Percentiles rank a stretch among this genome's conserved stretches.
phyloP scores from a whole-genome alignment of 2,329 filamentous ascomycete genomes.

The Ophiostoma australiae region DNA sequence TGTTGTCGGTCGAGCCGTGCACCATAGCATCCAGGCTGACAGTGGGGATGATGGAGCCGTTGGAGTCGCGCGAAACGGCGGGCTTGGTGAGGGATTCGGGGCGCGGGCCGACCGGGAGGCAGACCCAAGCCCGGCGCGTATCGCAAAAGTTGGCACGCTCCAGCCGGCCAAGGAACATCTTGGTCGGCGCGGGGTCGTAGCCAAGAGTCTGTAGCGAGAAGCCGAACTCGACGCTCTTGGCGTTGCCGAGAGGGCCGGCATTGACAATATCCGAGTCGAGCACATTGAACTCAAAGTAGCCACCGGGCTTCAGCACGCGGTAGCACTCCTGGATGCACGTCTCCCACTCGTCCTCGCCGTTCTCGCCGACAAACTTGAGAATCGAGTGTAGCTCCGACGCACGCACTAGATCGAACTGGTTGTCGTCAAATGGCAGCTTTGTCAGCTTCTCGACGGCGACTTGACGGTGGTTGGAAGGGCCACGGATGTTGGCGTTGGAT shows the following conservation, averaged over 20 bases:
- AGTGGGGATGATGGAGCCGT: slow-evolving; percentile 41
- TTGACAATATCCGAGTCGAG: slow-evolving; percentile 89
- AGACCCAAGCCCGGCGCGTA: slow-evolving; percentile 81
- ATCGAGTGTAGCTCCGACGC: slow-evolving; percentile 81
- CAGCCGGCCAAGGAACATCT: slow-evolving; percentile 71
- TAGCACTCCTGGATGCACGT: slow-evolving; percentile 78
- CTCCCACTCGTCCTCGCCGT: slow-evolving; percentile 80
- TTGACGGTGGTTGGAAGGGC: slow-evolving; percentile 81
- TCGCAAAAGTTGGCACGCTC: slow-evolving; percentile 70
- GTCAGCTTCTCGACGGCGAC: slow-evolving; percentile 72
- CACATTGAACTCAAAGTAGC: slow-evolving; percentile 84
- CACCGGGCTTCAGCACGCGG: slow-evolving; percentile 87
- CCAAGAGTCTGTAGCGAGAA: slow-evolving; percentile 84
- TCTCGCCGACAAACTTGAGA: slow-evolving; percentile 66
- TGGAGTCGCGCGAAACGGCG: slow-evolving; percentile 33
- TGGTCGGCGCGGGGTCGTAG: slow-evolving; percentile 81
- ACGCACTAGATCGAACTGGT: slow-evolving; percentile 87
- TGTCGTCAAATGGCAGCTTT: slow-evolving; percentile 76
- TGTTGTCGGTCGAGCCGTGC: slow-evolving; percentile 63
- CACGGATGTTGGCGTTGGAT: slow-evolving; percentile 70
- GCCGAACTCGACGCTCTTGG: slow-evolving; percentile 85
- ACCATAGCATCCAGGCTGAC: slow-evolving; percentile 59
- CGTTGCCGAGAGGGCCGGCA: slow-evolving; percentile 70
- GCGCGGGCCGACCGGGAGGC: slow-evolving; percentile 69
- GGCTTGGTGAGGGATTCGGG: slow-evolving; percentile 39